phyloP scores from a whole-genome alignment of 495 filamentous ascomycete species.

The Tuber microsphaerosporum region DNA sequence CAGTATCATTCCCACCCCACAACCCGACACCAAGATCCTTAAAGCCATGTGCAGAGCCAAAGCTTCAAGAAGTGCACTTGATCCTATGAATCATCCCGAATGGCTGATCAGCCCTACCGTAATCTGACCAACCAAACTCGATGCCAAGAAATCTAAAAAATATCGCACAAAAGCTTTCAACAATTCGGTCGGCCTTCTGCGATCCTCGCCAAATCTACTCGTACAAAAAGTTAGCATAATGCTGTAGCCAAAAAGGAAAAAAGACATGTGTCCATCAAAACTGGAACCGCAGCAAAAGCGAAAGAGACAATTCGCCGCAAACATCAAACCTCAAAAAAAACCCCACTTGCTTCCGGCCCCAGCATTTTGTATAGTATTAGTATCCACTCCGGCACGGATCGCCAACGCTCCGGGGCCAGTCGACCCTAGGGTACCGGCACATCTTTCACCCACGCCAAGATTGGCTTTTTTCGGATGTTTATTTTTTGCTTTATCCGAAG shows the following conservation, averaged over 20 bases:
- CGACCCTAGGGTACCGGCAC: neutral
- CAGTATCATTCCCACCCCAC: neutral
- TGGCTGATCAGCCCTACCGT: neutral
- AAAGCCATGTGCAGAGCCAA: neutral
- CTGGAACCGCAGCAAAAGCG: neutral
- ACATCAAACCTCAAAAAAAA: neutral
- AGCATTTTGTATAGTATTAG: neutral
- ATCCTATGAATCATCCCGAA: neutral
- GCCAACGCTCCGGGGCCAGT: neutral
- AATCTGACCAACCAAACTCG: neutral
- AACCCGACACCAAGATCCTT: neutral
- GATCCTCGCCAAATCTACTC: neutral
- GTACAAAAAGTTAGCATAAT: neutral
- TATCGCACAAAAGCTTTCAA: neutral
- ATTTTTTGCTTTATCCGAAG: neutral
- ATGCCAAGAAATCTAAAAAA: neutral
- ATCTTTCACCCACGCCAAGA: neutral
- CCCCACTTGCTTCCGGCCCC: neutral
- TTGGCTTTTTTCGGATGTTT: neutral
- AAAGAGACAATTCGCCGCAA: neutral
- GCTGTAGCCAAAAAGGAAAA: neutral
- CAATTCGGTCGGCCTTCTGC: neutral
- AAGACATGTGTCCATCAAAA: neutral
- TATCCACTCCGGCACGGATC: neutral
- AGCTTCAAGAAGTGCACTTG: neutral